Evolutionary conservation across 2,329 filamentous ascomycete species (phyloP).

Genomic region (Rasamsonia emersonii): DNA sequence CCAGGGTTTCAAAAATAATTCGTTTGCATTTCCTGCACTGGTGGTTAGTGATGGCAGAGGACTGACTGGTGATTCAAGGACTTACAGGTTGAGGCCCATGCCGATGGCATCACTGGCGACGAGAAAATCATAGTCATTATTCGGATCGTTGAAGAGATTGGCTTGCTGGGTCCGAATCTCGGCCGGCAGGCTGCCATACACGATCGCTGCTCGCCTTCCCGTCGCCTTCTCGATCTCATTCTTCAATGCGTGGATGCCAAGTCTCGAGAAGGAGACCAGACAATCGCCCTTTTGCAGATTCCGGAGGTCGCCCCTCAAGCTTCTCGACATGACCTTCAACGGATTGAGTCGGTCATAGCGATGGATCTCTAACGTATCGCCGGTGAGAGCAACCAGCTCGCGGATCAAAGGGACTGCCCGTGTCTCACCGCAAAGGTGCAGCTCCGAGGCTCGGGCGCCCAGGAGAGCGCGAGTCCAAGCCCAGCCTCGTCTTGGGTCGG

Average conservation of each 20-base stretch:
- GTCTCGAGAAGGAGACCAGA: slow-evolving; percentile 74
- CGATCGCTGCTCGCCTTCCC: slow-evolving; percentile 74
- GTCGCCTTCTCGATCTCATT: slow-evolving; percentile 66
- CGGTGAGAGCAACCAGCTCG: slow-evolving; percentile 66
- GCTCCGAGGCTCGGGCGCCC: slow-evolving; percentile 75
- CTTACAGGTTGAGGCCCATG: slow-evolving; percentile 88
- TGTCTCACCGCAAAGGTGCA: slow-evolving; percentile 89
- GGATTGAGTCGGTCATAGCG: slow-evolving; percentile 76
- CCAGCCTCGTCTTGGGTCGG: slow-evolving; percentile 69
- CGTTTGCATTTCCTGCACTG: slow-evolving; percentile 62
- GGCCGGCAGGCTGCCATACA: slow-evolving; percentile 85
- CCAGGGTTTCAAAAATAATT: slow-evolving; percentile 71
- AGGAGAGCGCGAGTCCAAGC: slow-evolving; percentile 90
- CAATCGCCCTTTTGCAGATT: slow-evolving; percentile 82
- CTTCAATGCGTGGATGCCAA: slow-evolving; percentile 74
- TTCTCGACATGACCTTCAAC: slow-evolving; percentile 55
- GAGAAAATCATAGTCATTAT: slow-evolving; percentile 92
- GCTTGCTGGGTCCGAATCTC: slow-evolving; percentile 91
- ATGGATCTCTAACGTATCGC: slow-evolving; percentile 75
- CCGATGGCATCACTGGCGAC: slow-evolving; percentile 94
- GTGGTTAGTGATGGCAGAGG: slow-evolving; percentile 10
- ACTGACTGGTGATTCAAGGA: slow-evolving; percentile 6
- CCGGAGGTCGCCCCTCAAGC: slow-evolving; percentile 55
- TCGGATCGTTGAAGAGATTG: slow-evolving; percentile 82
- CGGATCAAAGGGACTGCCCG: slow-evolving; percentile 71